phyloP scores from a whole-genome alignment of 2,329 filamentous ascomycete species.

The Arthrobotrys iridis region DNA sequence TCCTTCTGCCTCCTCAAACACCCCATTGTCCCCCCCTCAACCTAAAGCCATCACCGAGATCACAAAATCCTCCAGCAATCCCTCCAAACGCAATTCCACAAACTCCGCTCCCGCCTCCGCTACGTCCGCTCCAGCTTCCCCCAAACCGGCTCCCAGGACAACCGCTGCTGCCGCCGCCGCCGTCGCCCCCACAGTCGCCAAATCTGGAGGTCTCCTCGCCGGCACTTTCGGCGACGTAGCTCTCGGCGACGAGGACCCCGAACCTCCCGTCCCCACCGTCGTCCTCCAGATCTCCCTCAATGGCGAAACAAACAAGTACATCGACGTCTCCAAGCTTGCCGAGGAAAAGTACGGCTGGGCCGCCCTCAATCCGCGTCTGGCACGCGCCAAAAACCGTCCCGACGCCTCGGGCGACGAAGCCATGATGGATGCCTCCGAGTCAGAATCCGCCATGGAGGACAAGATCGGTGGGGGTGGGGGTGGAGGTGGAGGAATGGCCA shows the following conservation, averaged over 20 bases:
- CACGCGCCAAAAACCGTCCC: constrained; percentile 88
- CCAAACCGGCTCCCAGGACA: constrained; percentile 59
- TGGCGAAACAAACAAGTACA: constrained; percentile 84
- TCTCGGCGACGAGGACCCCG: constrained; percentile 65
- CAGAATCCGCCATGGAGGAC: constrained; percentile 82
- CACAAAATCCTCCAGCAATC: constrained; percentile 25
- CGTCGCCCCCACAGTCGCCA: constrained; percentile 67
- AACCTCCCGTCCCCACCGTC: constrained; percentile 76
- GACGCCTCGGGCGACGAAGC: constrained; percentile 86
- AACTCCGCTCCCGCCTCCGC: constrained; percentile 7
- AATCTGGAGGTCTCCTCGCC: constrained; percentile 72
- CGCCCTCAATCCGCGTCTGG: constrained; percentile 87
- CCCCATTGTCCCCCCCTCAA: constrained; percentile 37
- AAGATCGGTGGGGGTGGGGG: constrained; percentile 25
- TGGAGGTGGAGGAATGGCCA: too few relatives aligned
- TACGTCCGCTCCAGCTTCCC: constrained; percentile 57
- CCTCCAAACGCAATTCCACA: constrained; percentile 5
- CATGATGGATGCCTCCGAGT: constrained; percentile 78
- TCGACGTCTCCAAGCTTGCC: constrained; percentile 94
- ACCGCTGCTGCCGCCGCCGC: constrained; percentile 59
- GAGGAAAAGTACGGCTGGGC: constrained; percentile 95
- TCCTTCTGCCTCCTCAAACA: neutral
- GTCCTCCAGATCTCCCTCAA: constrained; percentile 82
- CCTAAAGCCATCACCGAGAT: constrained; percentile 50
- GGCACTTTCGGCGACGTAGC: constrained; percentile 70